These are phyloP conservation scores for Coniochaeta sp. DNA, from an alignment of 2,329 filamentous ascomycete species.

Conservation along the genomic window DNA sequence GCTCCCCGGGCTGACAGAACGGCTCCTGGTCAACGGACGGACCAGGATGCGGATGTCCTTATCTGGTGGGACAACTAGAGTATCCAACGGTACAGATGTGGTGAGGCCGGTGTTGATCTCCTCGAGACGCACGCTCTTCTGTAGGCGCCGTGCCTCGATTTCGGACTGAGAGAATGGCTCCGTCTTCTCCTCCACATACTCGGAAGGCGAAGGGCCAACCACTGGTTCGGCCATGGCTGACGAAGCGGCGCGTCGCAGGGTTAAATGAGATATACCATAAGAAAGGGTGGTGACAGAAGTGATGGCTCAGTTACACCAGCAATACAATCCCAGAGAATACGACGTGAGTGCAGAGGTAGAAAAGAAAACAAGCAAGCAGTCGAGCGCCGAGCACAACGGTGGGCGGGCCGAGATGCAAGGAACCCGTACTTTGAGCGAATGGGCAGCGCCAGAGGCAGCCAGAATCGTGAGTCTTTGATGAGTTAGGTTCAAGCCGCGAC, in stretches of 20 bases:
- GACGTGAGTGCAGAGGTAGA: not conserved
- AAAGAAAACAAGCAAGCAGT: not conserved
- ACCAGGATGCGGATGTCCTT: conserved; percentile 50
- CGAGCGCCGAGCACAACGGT: not conserved
- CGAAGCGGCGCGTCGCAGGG: conserved; percentile 1
- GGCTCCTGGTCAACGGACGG: conserved; percentile 43
- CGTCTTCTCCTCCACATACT: conserved; percentile 43
- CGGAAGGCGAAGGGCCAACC: conserved; percentile 13
- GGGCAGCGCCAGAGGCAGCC: conserved; percentile 5
- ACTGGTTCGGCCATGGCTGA: conserved; percentile 34
- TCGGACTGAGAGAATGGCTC: conserved; percentile 52
- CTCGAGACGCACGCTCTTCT: conserved; percentile 35
- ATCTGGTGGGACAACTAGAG: conserved; percentile 34
- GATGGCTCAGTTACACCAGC: not conserved
- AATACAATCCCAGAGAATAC: conserved; percentile 7
- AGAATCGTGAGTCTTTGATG: not conserved
- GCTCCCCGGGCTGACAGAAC: conserved; percentile 47
- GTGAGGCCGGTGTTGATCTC: conserved; percentile 29
- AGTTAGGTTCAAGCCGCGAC: not conserved
- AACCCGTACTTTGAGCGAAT: conserved; percentile 3
- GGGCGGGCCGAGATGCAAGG: not conserved
- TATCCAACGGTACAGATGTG: conserved; percentile 44
- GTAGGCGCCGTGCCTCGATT: conserved; percentile 37
- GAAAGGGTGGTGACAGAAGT: not conserved
- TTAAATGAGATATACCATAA: conserved; percentile 3